These are phyloP conservation scores for Botrytis deweyae DNA, from an alignment of 2,329 filamentous ascomycete genomes.

Conservation along the genomic window DNA sequence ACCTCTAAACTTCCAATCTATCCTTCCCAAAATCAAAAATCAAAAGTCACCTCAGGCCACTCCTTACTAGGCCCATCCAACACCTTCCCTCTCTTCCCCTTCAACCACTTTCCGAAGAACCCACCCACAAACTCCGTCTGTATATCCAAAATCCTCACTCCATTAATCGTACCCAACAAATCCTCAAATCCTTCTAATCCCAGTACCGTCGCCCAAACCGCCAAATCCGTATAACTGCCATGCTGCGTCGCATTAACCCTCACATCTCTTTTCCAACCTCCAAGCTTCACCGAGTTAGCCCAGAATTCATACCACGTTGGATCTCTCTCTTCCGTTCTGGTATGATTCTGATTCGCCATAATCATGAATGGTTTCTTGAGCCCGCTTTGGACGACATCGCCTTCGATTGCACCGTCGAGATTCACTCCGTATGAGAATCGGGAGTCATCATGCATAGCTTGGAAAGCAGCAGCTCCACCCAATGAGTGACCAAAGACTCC, in stretches of 20 bases:
- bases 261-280: conserved; percentile 39
- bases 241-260: conserved; percentile 37
- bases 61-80: conserved; percentile 23
- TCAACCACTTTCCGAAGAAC: conserved; percentile 32
- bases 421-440: conserved; percentile 42
- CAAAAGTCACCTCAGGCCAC: conserved; percentile 32
- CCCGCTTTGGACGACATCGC: conserved; percentile 33
- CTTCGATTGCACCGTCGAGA: conserved; percentile 42
- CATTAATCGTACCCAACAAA: conserved; percentile 29
- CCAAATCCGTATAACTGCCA: conserved; percentile 38
- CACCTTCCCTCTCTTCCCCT: conserved; percentile 19
- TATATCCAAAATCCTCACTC: conserved; percentile 30
- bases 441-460: conserved; percentile 37
- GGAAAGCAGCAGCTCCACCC: conserved; percentile 40
- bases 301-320: conserved; percentile 37
- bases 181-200: conserved; percentile 6
- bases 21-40: neutral
- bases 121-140: conserved; percentile 29
- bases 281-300: conserved; percentile 18
- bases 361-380: conserved; percentile 39
- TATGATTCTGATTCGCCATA: conserved; percentile 35
- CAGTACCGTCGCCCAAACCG: conserved; percentile 2
- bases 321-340: conserved; percentile 31
- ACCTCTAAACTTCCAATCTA: neutral
- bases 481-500: conserved; percentile 40